phyloP scores from a whole-genome alignment of 768 basidiomycete genomes.

The Terana coerulea region DNA sequence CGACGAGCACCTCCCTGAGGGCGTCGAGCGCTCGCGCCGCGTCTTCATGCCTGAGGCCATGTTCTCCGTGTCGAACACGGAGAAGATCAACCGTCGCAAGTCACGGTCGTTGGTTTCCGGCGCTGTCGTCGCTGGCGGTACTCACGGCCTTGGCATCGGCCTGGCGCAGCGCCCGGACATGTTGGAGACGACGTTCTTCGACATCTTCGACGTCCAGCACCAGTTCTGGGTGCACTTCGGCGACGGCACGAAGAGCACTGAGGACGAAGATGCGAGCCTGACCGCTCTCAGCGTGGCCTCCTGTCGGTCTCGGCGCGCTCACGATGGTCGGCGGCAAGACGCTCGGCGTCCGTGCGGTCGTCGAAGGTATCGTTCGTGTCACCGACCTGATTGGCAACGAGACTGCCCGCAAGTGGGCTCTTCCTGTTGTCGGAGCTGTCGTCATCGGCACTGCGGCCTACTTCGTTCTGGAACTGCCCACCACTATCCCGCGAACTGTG shows the following conservation, averaged over 20 bases:
- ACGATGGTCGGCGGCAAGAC: conserved; percentile 87
- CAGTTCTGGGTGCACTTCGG: conserved; percentile 72
- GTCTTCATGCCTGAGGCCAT: conserved; percentile 98
- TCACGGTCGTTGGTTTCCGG: conserved; percentile 34
- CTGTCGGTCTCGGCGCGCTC: conserved; percentile 79
- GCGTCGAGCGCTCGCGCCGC: conserved; percentile 74
- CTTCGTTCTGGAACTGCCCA: conserved; percentile 83
- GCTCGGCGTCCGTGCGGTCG: conserved; percentile 66
- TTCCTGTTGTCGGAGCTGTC: conserved; percentile 76
- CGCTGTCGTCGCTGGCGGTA: conserved; percentile 70
- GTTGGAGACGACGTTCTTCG: conserved; percentile 74
- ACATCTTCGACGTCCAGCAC: conserved; percentile 84
- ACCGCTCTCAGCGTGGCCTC: conserved; percentile 70
- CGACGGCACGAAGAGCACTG: conserved; percentile 38
- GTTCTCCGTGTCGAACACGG: conserved; percentile 61
- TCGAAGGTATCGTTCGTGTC: conserved; percentile 76
- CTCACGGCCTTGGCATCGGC: conserved; percentile 78
- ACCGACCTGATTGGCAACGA: conserved; percentile 81
- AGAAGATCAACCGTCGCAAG: conserved; percentile 32
- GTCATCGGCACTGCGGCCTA: conserved; percentile 74
- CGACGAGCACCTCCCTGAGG: conserved; percentile 73
- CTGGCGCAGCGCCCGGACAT: conserved; percentile 75
- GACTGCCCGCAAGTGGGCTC: conserved; percentile 79
- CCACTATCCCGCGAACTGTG: conserved; percentile 83
- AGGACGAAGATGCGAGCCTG: conserved; percentile 40